phyloP scores from a whole-genome alignment of 257 asterid genomes.

The Solanum ossicruentum region DNA sequence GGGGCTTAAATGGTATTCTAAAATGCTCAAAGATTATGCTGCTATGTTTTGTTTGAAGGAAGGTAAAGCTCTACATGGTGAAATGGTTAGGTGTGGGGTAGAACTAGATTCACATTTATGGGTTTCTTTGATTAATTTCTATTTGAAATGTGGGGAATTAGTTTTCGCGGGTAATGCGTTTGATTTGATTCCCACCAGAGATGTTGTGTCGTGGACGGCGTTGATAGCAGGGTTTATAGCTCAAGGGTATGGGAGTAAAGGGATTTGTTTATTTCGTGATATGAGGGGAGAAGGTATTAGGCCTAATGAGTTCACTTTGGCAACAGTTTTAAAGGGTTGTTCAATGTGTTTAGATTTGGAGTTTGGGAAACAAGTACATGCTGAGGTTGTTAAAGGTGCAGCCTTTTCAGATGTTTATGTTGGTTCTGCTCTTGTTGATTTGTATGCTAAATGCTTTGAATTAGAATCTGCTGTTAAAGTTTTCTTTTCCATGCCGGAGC shows the following conservation, averaged over 20 bases:
- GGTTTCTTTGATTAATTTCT: conserved; percentile 67
- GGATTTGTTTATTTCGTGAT: conserved; percentile 42
- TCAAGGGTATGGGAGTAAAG: conserved; percentile 40
- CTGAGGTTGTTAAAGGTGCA: conserved; percentile 57
- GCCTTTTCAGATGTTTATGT: conserved; percentile 49
- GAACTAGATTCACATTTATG: conserved; percentile 56
- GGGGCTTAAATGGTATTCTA: conserved; percentile 44
- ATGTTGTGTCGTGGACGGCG: conserved; percentile 75
- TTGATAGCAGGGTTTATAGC: conserved; percentile 76
- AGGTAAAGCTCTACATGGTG: conserved; percentile 60
- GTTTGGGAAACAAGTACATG: conserved; percentile 62
- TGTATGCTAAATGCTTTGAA: conserved; percentile 62
- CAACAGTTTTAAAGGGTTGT: conserved; percentile 63
- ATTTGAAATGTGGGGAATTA: conserved; percentile 56
- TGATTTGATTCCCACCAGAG: conserved; percentile 41
- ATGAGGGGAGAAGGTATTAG: conserved; percentile 54
- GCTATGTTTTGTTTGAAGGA: conserved; percentile 22
- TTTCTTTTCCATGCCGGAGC: conserved; percentile 54
- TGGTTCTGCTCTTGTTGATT: conserved; percentile 62
- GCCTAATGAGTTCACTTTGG: conserved; percentile 72
- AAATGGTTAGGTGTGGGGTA: conserved; percentile 29
- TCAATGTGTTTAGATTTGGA: conserved; percentile 47
- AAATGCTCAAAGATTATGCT: conserved; percentile 39
- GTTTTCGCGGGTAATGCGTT: conserved; percentile 23
- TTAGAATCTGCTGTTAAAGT: conserved; percentile 46